Base-by-base conservation (phyloP, 2,329 filamentous ascomycete species). In the Ophiostoma angusticollis region DNA sequence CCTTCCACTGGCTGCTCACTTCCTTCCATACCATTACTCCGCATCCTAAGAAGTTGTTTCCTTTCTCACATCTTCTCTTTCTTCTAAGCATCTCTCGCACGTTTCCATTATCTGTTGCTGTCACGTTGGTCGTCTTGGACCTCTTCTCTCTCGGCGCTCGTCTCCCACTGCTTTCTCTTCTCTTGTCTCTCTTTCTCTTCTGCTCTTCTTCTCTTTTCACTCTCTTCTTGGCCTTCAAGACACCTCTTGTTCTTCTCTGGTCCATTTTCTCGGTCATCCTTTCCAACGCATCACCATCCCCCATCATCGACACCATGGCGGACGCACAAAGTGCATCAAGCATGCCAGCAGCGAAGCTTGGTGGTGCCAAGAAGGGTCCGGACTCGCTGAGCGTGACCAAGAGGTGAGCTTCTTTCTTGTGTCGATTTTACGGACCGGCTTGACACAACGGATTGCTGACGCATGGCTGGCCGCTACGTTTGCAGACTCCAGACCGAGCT, bases 401-500 rank as follows among this genome's bases (percentile, higher is more conserved):
- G 64, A 74, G 82, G 82, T 86, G 62, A 12, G 39, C 17, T 11
- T 4, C n/a, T 6, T n/a, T n/a, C 16, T 22, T 36, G 11, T 23
- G 16, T 12, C 6, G 9, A 9, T 7, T 3, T 17, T 21, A 27
- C 32, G 41, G 28, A 39, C 28, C 9, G 27, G 37, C 5, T 33
- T n/a, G 18, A 31, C 9, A n/a, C n/a, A n/a, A n/a, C n/a, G n/a
- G n/a, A n/a, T n/a, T n/a, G n/a, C n/a, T n/a, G 18, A 28, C 36
- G 28, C 6, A 35, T 33, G 17, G 23, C 21, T 30, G 3, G n/a
- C 2, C 3, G 9, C 13, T 25, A 17, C 2, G 7, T 13, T 1
- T 16, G 17, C 55, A 96, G 91, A 53, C 72, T 98, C 41, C 91
- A 98, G 63, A 93, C 87, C 35, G 91, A 98, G 63, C 73, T 98